Evolutionary conservation across 306 rosid species (phyloP), one percentile per base, ranked within the genome.

Genomic region (Crotalaria pallida): DNA sequence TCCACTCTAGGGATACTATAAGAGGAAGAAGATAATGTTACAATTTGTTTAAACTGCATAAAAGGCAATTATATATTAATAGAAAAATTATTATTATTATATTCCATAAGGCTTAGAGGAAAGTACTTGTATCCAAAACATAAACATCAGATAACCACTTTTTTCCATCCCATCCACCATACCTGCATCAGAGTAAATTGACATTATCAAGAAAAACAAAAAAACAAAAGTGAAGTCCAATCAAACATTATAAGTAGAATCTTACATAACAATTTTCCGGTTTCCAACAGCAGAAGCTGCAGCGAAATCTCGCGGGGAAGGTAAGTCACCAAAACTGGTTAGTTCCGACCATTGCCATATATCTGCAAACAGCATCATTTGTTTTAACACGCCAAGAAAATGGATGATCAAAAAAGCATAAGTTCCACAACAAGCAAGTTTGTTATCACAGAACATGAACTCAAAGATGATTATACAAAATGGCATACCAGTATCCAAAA

Each of bases 261-360:
- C 97, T 81, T 83, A 94, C 98, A 90, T 87, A 50, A 94, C 88
- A 80, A 90, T 94, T 81, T 91, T 94, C 40, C 80, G 75, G 84
- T 88, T 94, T 75, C 97, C 98, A 85, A 90, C 77, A 6, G 97
- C 90, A 23, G 98, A 84, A 52, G 98, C 98, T 58, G 97, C 88
- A 57, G 98, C 89, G 57, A 94, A 94, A 84, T 94, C 98, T 58
- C 96, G 81, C 6, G 95, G 89, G 0, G 97, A 94, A 63, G 98
- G 98, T 79, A 94, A 80, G 76, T 94, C 98, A 11, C 98, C 98
- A 51, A 90, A 87, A 66, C 98, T 84, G 12, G 97, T 88, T 78
- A 94, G 82, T 84, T 94, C 98, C 57, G 97, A 88, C 98, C 98
- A 94, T 67, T 94, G 98, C 98, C 98, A 94, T 83, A 90, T 90